Percentiles rank a stretch among this genome's conserved stretches.
phyloP scores from a whole-genome alignment of 2,329 filamentous ascomycete genomes.

The Ophiostoma triangulosporum region DNA sequence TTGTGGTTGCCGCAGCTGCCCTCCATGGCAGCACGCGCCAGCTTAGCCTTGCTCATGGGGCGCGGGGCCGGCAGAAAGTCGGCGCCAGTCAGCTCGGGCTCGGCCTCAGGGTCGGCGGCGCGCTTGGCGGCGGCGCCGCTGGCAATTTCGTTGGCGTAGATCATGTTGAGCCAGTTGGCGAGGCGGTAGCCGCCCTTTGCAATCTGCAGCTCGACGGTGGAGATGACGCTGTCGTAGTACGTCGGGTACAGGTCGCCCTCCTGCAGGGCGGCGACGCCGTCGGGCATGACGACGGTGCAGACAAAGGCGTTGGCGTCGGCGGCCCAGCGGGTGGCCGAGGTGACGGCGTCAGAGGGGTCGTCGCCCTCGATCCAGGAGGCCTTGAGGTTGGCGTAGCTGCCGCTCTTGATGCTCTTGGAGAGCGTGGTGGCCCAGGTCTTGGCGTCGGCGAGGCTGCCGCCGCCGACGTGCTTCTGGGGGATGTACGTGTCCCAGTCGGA shows the following conservation, averaged over 20 bases:
- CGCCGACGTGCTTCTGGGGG: slow-evolving; percentile 30
- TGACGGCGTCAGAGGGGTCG: slow-evolving; percentile 20
- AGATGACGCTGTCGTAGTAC: slow-evolving; percentile 26
- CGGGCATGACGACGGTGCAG: slow-evolving; percentile 28
- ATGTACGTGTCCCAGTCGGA: slow-evolving; percentile 48
- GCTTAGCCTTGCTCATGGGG: slow-evolving; percentile 5
- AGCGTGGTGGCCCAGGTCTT: slow-evolving; percentile 26
- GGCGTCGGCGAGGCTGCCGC: slow-evolving; percentile 22
- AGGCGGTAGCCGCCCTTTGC: slow-evolving; percentile 29
- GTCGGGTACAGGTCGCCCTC: slow-evolving; percentile 25
- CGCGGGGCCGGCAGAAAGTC: slow-evolving; percentile 4
- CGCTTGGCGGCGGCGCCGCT: neutral
- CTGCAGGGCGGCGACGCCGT: slow-evolving; percentile 25
- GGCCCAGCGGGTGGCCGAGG: slow-evolving; percentile 26
- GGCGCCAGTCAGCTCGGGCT: slow-evolving; percentile 3
- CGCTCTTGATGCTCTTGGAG: slow-evolving; percentile 24
- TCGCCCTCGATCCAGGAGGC: slow-evolving; percentile 24
- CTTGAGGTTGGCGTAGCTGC: slow-evolving; percentile 23
- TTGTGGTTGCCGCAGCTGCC: slow-evolving; percentile 3
- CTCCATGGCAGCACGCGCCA: slow-evolving; percentile 5
- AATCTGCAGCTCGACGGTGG: slow-evolving; percentile 29
- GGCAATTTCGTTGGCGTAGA: neutral
- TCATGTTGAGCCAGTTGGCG: slow-evolving; percentile 7
- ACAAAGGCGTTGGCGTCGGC: slow-evolving; percentile 29
- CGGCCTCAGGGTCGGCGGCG: neutral